phyloP scores from a whole-genome alignment of 306 rosid species.

The Quercus dentata region DNA sequence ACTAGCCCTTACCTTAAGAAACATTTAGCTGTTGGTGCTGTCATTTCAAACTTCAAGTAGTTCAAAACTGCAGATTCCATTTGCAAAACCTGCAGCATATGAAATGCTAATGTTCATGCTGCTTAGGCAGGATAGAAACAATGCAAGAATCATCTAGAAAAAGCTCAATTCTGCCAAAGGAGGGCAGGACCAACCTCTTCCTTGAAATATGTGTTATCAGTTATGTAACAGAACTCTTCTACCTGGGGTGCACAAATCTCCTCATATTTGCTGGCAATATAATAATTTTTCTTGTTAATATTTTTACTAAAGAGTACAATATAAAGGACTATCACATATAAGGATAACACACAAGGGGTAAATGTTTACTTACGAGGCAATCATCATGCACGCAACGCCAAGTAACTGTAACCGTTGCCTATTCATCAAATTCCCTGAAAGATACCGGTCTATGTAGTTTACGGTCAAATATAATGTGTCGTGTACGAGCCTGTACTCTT shows the following conservation, averaged over 20 bases:
- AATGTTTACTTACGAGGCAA: constrained; percentile 80
- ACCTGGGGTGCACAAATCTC: constrained; percentile 99
- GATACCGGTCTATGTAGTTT: constrained; percentile 91
- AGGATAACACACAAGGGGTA: background rate
- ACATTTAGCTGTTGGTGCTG: constrained; percentile 91
- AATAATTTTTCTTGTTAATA: constrained; percentile 2
- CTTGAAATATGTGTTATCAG: constrained; percentile 92
- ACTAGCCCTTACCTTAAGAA: constrained; percentile 53
- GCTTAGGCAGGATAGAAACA: background rate
- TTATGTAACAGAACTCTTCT: constrained; percentile 92
- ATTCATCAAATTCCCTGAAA: constrained; percentile 83
- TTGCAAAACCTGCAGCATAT: constrained; percentile 64
- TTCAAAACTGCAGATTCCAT: constrained; percentile 92
- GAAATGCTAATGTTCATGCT: constrained; percentile 17
- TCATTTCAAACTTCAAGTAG: constrained; percentile 92
- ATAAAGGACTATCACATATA: background rate
- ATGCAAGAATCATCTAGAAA: constrained; percentile 5
- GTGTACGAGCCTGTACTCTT: constrained; percentile 93
- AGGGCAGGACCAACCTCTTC: constrained; percentile 61
- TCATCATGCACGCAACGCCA: constrained; percentile 98
- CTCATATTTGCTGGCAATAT: constrained; percentile 72
- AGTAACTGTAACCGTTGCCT: constrained; percentile 84
- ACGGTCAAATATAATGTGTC: constrained; percentile 92
- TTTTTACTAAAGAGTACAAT: background rate
- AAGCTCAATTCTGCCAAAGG: background rate